Conservation (phyloP, 371 early-diverging fungal species). For the Syncephalastrum monosporum region DNA sequence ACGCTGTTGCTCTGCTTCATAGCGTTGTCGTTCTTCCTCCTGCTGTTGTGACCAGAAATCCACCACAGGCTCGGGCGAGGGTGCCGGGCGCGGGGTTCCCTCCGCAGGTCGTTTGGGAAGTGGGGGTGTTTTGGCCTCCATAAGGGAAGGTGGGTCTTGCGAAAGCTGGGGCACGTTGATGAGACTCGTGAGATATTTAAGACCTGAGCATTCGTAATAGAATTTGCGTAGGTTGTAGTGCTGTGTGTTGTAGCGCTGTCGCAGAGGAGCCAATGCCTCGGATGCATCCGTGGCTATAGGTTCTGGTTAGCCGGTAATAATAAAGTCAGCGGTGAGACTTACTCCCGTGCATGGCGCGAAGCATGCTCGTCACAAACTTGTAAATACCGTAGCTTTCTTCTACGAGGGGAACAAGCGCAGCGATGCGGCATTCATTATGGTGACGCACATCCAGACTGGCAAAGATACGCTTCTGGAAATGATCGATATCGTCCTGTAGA, state of each 20-base stretch:
- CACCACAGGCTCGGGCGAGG: conserved; percentile 59
- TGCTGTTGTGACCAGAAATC: conserved; percentile 62
- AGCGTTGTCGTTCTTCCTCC: conserved; percentile 68
- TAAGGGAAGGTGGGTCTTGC: conserved; percentile 70
- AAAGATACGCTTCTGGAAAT: conserved; percentile 88
- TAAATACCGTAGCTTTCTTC: conserved; percentile 96
- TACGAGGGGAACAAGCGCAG: conserved; percentile 93
- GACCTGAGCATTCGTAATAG: conserved; percentile 86
- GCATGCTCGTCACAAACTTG: conserved; percentile 91
- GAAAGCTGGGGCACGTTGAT: conserved; percentile 87
- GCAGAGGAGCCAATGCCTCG: conserved; percentile 86
- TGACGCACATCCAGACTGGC: conserved; percentile 77
- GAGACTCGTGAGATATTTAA: conserved; percentile 88
- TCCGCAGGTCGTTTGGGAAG: conserved; percentile 24
- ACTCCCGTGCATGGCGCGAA: conserved; percentile 94
- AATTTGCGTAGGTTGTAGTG: conserved; percentile 87
- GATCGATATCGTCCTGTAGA: conserved; percentile 87
- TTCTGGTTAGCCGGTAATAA: not conserved
- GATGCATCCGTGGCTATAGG: conserved; percentile 61
- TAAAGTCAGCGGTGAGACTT: conserved; percentile 24
- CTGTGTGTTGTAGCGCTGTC: conserved; percentile 80
- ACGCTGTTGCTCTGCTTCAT: conserved; percentile 67
- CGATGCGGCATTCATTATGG: conserved; percentile 92
- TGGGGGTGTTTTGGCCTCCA: conserved; percentile 44
- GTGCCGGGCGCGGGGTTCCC: conserved; percentile 30